phyloP scores from a whole-genome alignment of 495 filamentous ascomycete genomes.

The Talaromyces nanjingensis region DNA sequence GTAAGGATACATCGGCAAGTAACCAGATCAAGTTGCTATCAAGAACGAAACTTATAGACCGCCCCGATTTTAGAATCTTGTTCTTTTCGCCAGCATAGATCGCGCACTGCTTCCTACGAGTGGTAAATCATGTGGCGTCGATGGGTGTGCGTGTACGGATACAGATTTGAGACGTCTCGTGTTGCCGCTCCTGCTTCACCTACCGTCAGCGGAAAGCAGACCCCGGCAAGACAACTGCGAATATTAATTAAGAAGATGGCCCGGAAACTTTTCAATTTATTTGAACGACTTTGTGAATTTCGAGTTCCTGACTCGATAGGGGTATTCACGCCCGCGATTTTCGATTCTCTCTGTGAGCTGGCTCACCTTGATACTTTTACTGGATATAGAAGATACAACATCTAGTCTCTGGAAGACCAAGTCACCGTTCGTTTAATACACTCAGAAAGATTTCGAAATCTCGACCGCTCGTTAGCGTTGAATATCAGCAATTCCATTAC shows the following conservation, averaged over 20 bases:
- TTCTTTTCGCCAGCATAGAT: not conserved
- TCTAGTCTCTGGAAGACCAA: not conserved
- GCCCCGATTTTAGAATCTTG: not conserved
- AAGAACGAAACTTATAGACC: not conserved
- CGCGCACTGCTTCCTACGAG: not conserved
- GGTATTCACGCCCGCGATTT: not conserved
- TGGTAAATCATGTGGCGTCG: not conserved
- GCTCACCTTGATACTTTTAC: not conserved
- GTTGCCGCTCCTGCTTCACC: conserved; percentile 5
- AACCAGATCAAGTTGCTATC: not conserved
- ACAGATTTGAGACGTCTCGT: conserved; percentile 2
- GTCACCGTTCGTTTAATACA: not conserved
- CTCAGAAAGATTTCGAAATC: not conserved
- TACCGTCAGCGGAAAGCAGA: not conserved
- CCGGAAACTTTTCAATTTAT: not conserved
- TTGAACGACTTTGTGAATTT: not conserved
- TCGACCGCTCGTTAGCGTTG: not conserved
- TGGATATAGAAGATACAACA: not conserved
- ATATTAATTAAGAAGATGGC: not conserved
- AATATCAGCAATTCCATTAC: not conserved
- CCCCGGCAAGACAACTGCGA: not conserved
- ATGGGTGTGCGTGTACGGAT: not conserved
- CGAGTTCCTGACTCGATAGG: not conserved
- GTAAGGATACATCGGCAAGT: not conserved
- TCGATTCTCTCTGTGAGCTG: not conserved